Evolutionary conservation across 2,329 filamentous ascomycete species (phyloP).

Genomic region (Verticillium zaregamsianum): DNA sequence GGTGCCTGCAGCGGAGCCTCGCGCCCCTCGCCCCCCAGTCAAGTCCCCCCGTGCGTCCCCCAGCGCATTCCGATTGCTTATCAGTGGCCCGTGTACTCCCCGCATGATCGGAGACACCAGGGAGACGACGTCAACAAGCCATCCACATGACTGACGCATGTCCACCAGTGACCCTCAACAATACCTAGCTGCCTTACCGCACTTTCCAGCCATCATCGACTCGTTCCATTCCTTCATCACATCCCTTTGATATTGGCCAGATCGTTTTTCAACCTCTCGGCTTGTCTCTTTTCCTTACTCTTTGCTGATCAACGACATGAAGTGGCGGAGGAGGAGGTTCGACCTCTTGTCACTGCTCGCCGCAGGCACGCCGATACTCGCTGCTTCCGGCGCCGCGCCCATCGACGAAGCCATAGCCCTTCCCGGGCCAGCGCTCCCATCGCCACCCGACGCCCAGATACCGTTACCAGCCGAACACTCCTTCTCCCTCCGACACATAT

Average conservation of each 20-base stretch:
- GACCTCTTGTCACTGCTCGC: not conserved
- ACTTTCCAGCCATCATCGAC: not conserved
- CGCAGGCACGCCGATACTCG: not conserved
- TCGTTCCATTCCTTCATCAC: not conserved
- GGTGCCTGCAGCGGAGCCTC: not conserved
- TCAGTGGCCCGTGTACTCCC: not conserved
- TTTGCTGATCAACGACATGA: not conserved
- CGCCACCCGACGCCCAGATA: conserved; percentile 31
- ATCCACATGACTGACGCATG: not conserved
- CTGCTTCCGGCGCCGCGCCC: conserved; percentile 14
- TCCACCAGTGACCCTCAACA: not conserved
- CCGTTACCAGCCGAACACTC: conserved; percentile 49
- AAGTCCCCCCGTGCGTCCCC: not conserved
- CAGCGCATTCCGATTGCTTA: not conserved
- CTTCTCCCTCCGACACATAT: conserved; percentile 80
- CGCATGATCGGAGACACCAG: conserved; percentile 1
- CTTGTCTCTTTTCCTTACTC: not conserved
- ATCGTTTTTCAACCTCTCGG: not conserved
- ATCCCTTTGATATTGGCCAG: not conserved
- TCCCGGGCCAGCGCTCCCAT: conserved; percentile 30
- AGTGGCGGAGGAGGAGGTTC: not conserved
- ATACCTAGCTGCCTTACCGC: not conserved
- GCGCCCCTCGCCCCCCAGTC: not conserved
- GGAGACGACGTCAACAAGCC: conserved; percentile 2
- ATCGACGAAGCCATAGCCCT: conserved; percentile 40